Percentiles rank a stretch among this genome's conserved stretches.
Conservation (phyloP, 306 rosid genomes). For the Quercus alba region DNA sequence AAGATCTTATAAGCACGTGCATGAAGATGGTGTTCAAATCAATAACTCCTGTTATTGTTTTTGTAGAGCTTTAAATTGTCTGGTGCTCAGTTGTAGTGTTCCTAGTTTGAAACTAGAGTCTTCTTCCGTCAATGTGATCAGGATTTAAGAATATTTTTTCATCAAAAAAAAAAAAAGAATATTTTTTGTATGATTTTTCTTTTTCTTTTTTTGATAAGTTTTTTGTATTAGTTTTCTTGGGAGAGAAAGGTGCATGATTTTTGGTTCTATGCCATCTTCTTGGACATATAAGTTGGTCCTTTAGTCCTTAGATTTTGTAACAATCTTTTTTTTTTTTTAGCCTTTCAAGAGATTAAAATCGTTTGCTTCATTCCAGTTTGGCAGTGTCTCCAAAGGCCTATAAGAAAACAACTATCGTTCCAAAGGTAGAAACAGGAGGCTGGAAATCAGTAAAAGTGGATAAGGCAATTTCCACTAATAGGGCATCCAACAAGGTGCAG, state of each 20-base stretch:
- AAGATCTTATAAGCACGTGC: neutral
- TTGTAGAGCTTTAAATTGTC: neutral
- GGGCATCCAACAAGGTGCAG: constrained; percentile 34
- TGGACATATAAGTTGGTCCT: neutral
- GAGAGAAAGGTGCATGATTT: neutral
- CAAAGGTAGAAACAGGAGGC: constrained; percentile 50
- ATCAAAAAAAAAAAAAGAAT: accelerated
- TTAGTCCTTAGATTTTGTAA: neutral
- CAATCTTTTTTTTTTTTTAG: constrained; percentile 1
- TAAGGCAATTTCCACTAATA: constrained; percentile 33
- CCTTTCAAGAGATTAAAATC: constrained; percentile 5
- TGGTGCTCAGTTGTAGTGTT: neutral
- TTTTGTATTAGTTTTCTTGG: neutral
- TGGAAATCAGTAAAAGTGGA: constrained; percentile 69
- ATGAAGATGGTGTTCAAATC: neutral
- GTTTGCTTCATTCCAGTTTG: constrained; percentile 45
- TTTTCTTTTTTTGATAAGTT: neutral
- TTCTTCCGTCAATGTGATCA: neutral
- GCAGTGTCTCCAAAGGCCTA: constrained; percentile 30
- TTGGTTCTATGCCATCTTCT: neutral
- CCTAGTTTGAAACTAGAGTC: neutral
- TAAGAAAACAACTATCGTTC: constrained; percentile 35
- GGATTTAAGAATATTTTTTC: neutral
- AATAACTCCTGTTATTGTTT: neutral
- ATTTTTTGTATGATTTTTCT: neutral